Evolutionary conservation across 1,284 basidiomycete species (phyloP).

Genomic region (Tilletia caries): DNA sequence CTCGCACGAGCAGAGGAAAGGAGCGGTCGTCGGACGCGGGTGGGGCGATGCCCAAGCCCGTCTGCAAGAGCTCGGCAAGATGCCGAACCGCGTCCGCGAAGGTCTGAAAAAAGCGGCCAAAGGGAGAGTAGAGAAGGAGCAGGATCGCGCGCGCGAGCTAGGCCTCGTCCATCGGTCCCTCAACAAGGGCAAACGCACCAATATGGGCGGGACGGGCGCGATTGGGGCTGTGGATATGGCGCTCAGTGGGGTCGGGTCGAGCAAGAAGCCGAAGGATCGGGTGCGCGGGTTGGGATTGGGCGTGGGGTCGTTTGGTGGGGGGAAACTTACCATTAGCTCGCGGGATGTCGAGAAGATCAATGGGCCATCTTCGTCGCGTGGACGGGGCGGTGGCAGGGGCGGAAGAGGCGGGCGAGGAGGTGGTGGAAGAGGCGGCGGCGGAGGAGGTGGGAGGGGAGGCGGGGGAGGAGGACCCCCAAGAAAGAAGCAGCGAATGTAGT

Average conservation of each 20-base stretch:
- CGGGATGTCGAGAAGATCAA: slow-evolving; percentile 41
- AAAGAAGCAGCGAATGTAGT: slow-evolving; percentile 1
- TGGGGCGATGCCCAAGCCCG: slow-evolving; percentile 43
- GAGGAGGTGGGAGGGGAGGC: neutral
- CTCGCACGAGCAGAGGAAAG: slow-evolving; percentile 25
- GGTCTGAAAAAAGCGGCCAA: slow-evolving; percentile 42
- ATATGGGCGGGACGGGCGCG: slow-evolving; percentile 16
- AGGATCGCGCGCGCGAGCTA: slow-evolving; percentile 47
- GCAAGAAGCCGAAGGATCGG: slow-evolving; percentile 20
- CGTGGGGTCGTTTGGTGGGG: slow-evolving; percentile 45
- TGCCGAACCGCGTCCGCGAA: slow-evolving; percentile 39
- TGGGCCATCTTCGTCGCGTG: slow-evolving; percentile 19
- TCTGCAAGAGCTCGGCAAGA: slow-evolving; percentile 36
- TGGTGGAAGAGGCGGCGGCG: neutral
- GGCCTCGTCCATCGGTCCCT: slow-evolving; percentile 43
- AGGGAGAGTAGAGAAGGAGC: slow-evolving; percentile 41
- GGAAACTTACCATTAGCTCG: slow-evolving; percentile 37
- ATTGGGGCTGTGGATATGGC: slow-evolving; percentile 38
- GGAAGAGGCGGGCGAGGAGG: neutral
- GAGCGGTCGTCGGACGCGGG: slow-evolving; percentile 34
- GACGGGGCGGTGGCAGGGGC: neutral
- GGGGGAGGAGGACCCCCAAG: neutral
- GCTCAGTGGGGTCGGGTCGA: slow-evolving; percentile 27
- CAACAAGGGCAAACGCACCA: slow-evolving; percentile 28
- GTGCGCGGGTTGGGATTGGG: slow-evolving; percentile 43